Evolutionary conservation across 176 grass and related monocot species (phyloP), one percentile per base, ranked within the genome.

Genomic region (Miscanthus lutarioriparius): DNA sequence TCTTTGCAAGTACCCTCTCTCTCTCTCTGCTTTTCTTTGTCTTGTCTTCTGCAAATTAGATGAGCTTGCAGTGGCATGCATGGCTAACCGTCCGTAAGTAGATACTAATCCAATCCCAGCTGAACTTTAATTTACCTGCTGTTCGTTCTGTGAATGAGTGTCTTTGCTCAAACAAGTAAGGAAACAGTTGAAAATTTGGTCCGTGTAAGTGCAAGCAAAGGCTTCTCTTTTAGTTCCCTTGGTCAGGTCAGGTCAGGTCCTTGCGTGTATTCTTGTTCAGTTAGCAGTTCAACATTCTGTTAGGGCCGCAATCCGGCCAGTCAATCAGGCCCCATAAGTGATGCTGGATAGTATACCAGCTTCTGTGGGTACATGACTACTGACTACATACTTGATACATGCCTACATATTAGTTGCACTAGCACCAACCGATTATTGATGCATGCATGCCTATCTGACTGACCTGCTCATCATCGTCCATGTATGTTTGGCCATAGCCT

Each of bases 1-100:
- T 90, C 10, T 64, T 81, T 56, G 8, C 41, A 75, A 82, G 87
- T 92, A 78, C 63, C 8, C 13, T 67, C 78, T 33, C 78, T 14
- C 61, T 63, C 19, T 40, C 54, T 44, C 48, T 56, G 51, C 51
- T 56, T 58, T n/a, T 58, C 6, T n/a, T 0, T 56, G 7, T 58
- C 20, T n/a, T n/a, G 19, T 56, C 15, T 72, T 72, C 22, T 43
- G 39, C 1, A 38, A 38, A 28, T 10, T 15, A 11, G 66, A 69
- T 8, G 25, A 37, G 1, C 7, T 68, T 38, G 7, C 8, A 67
- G 65, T 27, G 11, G n/a, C n/a, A 14, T 32, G n/a, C n/a, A 14
- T 32, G 27, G 13, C 7, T 66, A 66, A 25, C 4, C 36, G n/a
- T 26, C 69, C 22, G 69, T 43, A n/a, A n/a, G n/a, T n/a, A 72